Evolutionary conservation across 2,329 filamentous ascomycete genomes (phyloP).

Genomic region (Pezicula carpinea): DNA sequence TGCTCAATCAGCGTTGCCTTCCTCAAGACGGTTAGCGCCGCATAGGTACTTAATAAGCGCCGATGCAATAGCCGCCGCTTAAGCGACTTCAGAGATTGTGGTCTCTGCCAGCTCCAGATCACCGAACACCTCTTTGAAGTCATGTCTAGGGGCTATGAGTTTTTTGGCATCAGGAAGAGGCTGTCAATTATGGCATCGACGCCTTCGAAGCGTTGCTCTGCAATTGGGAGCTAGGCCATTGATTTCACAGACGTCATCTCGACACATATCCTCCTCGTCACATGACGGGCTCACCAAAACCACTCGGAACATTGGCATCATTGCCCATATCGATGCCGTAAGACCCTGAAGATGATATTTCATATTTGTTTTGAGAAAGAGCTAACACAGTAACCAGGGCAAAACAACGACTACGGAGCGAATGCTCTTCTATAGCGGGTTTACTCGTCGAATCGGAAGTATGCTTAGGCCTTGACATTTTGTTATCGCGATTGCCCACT

Average conservation of each 20-base stretch:
- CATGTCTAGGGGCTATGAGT: constrained; percentile 25
- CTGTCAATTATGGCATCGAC: constrained; percentile 22
- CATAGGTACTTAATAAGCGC: too few relatives aligned
- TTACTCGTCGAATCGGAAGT: constrained; percentile 79
- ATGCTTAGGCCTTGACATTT: constrained; percentile 15
- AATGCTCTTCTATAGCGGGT: constrained; percentile 95
- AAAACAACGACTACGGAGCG: constrained; percentile 99
- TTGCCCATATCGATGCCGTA: constrained; percentile 93
- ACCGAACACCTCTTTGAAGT: background rate
- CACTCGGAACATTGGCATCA: constrained; percentile 95
- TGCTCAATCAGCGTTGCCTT: too few relatives aligned
- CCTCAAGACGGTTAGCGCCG: too few relatives aligned
- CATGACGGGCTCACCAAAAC: constrained; percentile 35
- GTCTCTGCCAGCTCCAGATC: too few relatives aligned
- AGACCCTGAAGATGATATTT: constrained; percentile 21
- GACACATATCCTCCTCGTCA: constrained; percentile 15
- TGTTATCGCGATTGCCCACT: background rate
- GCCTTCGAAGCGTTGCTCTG: constrained; percentile 7
- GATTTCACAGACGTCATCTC: constrained; percentile 5
- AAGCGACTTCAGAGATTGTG: too few relatives aligned
- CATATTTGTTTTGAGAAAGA: background rate
- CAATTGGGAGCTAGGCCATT: background rate
- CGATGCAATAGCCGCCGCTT: too few relatives aligned
- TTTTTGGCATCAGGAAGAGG: constrained; percentile 15
- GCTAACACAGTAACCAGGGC: constrained; percentile 44